phyloP scores from a whole-genome alignment of 2,329 filamentous ascomycete species.

The Alternaria triticina region DNA sequence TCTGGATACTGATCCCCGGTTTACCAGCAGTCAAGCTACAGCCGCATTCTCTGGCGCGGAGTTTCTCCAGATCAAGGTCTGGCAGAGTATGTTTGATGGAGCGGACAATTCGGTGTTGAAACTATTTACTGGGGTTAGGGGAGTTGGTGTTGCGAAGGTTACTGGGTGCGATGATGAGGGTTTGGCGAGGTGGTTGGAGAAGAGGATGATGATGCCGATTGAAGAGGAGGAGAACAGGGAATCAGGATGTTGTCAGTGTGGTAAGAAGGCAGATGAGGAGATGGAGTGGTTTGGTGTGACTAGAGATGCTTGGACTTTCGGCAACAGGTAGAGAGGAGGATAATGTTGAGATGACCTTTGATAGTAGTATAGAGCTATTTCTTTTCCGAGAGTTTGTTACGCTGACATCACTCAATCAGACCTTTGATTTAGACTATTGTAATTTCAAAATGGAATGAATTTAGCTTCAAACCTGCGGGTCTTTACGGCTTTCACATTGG shows the following conservation, averaged over 20 bases:
- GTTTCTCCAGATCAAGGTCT: conserved; percentile 58
- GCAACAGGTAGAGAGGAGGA: conserved; percentile 16
- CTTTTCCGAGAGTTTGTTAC: background rate
- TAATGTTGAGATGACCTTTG: background rate
- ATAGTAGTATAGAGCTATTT: background rate
- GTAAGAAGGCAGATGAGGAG: conserved; percentile 14
- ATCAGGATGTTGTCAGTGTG: conserved; percentile 35
- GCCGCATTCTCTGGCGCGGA: conserved; percentile 56
- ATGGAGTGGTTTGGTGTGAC: conserved; percentile 21
- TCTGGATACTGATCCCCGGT: conserved; percentile 58
- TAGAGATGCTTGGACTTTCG: conserved; percentile 29
- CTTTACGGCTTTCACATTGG: background rate
- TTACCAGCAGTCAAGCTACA: conserved; percentile 47
- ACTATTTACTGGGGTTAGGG: conserved; percentile 55
- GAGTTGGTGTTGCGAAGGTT: conserved; percentile 53
- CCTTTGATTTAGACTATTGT: background rate
- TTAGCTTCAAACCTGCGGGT: too few species aligned
- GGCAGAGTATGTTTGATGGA: conserved; percentile 49
- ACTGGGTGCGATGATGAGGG: conserved; percentile 51
- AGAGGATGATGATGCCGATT: conserved; percentile 50
- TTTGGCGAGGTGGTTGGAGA: conserved; percentile 55
- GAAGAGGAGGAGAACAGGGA: conserved; percentile 29
- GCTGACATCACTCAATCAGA: background rate
- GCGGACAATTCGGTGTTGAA: conserved; percentile 52
- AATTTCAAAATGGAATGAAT: background rate